phyloP scores from a whole-genome alignment of 768 basidiomycete genomes.

The Calocera viscosa region DNA sequence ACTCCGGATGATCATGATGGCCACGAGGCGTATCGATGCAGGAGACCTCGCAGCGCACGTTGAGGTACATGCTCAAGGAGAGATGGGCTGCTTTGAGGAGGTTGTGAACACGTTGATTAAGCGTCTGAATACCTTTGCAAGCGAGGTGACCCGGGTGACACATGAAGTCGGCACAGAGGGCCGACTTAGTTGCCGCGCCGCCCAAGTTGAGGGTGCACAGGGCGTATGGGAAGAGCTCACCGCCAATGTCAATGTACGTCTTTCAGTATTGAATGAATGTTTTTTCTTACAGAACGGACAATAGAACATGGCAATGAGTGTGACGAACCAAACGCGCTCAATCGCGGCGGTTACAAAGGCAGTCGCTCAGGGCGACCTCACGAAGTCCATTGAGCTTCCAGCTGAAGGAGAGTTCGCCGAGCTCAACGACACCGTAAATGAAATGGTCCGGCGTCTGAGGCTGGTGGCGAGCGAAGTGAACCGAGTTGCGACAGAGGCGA shows the following conservation, averaged over 20 bases:
- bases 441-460: slow-evolving; percentile 60
- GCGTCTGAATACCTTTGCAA: neutral
- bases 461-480: slow-evolving; percentile 72
- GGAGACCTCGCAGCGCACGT: no score
- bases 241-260: slow-evolving; percentile 12
- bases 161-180: slow-evolving; percentile 38
- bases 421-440: slow-evolving; percentile 66
- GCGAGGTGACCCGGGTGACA: slow-evolving; percentile 10
- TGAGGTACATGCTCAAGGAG: no score
- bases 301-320: slow-evolving; percentile 75
- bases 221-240: slow-evolving; percentile 28
- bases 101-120: slow-evolving; percentile 41
- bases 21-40: no score
- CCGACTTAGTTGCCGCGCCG: slow-evolving; percentile 30
- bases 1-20: no score
- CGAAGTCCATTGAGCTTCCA: slow-evolving; percentile 75
- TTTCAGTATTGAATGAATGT: no score
- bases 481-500: slow-evolving; percentile 69
- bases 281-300: no score
- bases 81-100: no score
- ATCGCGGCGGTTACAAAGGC: slow-evolving; percentile 83
- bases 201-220: slow-evolving; percentile 32
- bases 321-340: slow-evolving; percentile 77
- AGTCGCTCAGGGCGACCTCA: slow-evolving; percentile 70
- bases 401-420: slow-evolving; percentile 91